Evolutionary conservation across 2,329 filamentous ascomycete species (phyloP).

Genomic region (Fusarium devonianum): DNA sequence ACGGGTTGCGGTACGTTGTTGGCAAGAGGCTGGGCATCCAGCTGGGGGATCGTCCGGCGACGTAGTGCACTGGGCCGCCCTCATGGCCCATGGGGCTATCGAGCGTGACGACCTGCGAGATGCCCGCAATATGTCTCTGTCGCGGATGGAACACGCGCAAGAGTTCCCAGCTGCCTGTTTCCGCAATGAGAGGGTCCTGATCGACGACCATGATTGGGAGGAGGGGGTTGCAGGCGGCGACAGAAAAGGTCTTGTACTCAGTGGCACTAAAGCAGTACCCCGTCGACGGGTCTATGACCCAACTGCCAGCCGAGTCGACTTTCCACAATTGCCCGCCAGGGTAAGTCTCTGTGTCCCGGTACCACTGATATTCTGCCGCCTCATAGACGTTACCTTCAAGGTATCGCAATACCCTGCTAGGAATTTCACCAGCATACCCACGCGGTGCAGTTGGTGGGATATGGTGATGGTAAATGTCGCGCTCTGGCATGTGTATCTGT

Average conservation of each 20-base stretch:
- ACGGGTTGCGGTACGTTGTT: constrained; percentile 38
- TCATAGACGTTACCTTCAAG: constrained; percentile 40
- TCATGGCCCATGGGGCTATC: constrained; percentile 25
- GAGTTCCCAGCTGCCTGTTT: constrained; percentile 36
- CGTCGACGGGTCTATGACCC: not conserved
- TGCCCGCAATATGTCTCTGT: constrained; percentile 17
- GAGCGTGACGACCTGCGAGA: constrained; percentile 42
- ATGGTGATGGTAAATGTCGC: constrained; percentile 32
- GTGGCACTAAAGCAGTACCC: not conserved
- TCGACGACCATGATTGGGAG: constrained; percentile 47
- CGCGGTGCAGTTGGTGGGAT: constrained; percentile 40
- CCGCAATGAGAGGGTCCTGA: constrained; percentile 24
- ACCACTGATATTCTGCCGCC: constrained; percentile 36
- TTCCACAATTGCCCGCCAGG: constrained; percentile 6
- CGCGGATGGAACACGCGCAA: constrained; percentile 42
- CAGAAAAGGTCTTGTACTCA: constrained; percentile 39
- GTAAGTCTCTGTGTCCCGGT: not conserved
- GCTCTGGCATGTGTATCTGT: constrained; percentile 19
- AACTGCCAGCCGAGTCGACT: constrained; percentile 1
- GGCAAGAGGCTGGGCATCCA: constrained; percentile 52
- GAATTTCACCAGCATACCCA: constrained; percentile 40
- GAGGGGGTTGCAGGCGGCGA: constrained; percentile 49
- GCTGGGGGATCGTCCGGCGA: constrained; percentile 43
- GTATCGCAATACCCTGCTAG: constrained; percentile 49
- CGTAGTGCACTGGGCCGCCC: constrained; percentile 36